These are phyloP conservation scores for Xylariomycetidae sp. DNA, from an alignment of 2,329 filamentous ascomycete genomes.

Conservation along the genomic window DNA sequence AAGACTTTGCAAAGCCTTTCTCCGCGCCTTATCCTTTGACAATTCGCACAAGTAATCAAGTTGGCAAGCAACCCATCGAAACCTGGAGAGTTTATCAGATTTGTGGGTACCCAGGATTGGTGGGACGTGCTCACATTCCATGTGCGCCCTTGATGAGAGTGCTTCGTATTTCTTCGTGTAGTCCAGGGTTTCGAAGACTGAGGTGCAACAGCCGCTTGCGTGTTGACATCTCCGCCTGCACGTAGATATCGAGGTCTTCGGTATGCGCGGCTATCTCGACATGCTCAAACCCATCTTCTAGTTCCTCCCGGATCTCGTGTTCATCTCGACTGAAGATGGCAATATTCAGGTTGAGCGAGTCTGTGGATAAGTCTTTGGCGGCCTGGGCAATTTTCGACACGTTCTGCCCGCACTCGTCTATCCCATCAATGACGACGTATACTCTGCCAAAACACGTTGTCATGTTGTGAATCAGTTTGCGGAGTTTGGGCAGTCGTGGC, in stretches of 20 bases:
- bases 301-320: slow-evolving; percentile 3
- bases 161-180: slow-evolving; percentile 6
- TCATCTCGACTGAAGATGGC: slow-evolving; percentile 9
- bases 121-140: slow-evolving; percentile 9
- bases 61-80: slow-evolving; percentile 12
- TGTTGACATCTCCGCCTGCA: slow-evolving; percentile 6
- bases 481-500: background rate
- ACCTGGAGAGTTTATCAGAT: slow-evolving; percentile 5
- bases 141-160: slow-evolving; percentile 5
- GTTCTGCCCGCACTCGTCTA: slow-evolving; percentile 8
- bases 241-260: slow-evolving; percentile 9
- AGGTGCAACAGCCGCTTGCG: slow-evolving; percentile 3
- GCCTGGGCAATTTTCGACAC: slow-evolving; percentile 1
- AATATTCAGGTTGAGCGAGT: background rate
- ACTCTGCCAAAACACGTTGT: slow-evolving; percentile 5
- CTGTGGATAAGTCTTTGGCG: slow-evolving; percentile 1
- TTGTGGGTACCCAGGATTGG: background rate
- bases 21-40: slow-evolving; percentile 3
- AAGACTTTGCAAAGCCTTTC: slow-evolving; percentile 6
- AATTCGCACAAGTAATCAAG: slow-evolving; percentile 9
- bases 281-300: slow-evolving; percentile 4
- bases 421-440: slow-evolving; percentile 7
- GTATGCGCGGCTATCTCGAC: slow-evolving; percentile 8
- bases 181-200: slow-evolving; percentile 1
- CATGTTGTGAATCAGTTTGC: slow-evolving; percentile 1